Percentiles rank a stretch among this genome's conserved stretches.
These are phyloP conservation scores for Marsdenia floribunda DNA, from an alignment of 257 asterid species.

Conservation along the genomic window DNA sequence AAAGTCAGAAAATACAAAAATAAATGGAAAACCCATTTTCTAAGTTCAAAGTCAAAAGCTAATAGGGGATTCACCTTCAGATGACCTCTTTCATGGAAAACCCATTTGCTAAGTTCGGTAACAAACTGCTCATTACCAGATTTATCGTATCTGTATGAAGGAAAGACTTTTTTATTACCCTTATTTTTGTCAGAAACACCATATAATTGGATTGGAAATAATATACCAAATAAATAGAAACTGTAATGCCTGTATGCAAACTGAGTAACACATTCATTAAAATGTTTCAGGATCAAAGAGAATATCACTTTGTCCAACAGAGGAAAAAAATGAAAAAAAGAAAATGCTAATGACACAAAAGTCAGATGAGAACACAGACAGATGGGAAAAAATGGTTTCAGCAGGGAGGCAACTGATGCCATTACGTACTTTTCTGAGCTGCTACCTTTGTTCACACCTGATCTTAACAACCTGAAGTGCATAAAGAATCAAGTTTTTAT, in stretches of 20 bases:
- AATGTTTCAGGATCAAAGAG: not conserved
- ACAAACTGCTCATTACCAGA: conserved; percentile 75
- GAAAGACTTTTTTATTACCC: not conserved
- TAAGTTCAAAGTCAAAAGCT: not conserved
- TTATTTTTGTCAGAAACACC: not conserved
- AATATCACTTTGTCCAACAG: not conserved
- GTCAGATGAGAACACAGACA: conserved; percentile 6
- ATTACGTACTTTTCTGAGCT: conserved; percentile 23
- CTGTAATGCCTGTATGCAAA: not conserved
- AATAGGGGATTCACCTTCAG: conserved; percentile 51
- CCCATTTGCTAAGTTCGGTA: conserved; percentile 76
- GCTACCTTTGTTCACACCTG: conserved; percentile 35
- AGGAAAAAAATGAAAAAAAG: not conserved
- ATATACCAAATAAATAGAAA: not conserved
- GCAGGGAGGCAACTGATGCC: not conserved
- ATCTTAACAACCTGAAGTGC: conserved; percentile 30
- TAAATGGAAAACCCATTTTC: not conserved
- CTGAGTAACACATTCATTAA: not conserved
- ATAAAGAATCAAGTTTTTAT: conserved; percentile 6
- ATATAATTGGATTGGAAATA: not conserved
- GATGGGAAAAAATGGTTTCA: not conserved
- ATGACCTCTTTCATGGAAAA: conserved; percentile 91
- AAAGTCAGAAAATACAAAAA: conserved; percentile 4
- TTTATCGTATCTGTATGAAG: conserved; percentile 48
- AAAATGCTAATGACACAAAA: not conserved